Base-by-base conservation (phyloP, 805 yeast species). In the Lipomyces anomalus region DNA sequence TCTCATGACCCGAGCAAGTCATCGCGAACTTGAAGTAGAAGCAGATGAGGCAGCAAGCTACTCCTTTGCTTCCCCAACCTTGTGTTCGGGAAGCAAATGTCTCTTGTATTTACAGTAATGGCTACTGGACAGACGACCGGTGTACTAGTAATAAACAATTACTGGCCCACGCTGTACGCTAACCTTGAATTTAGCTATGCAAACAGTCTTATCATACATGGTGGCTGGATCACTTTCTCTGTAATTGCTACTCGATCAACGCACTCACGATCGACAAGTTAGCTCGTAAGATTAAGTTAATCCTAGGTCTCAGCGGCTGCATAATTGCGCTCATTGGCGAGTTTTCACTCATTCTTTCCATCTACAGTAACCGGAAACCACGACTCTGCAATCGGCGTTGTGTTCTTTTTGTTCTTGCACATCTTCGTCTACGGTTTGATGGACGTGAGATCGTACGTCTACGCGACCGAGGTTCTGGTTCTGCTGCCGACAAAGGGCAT, bases 61-160 rank as follows among this genome's bases (percentile, higher is more conserved):
- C n/a, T n/a, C n/a, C n/a, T n/a, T n/a, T n/a, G n/a, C n/a, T n/a
- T n/a, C n/a, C n/a, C n/a, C n/a, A n/a, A n/a, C n/a, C n/a, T n/a
- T n/a, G n/a, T n/a, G n/a, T n/a, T n/a, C n/a, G n/a, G n/a, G n/a
- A n/a, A n/a, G n/a, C n/a, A n/a, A n/a, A n/a, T n/a, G n/a, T n/a
- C n/a, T n/a, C n/a, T n/a, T n/a, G n/a, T n/a, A n/a, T n/a, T n/a
- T n/a, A n/a, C n/a, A n/a, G n/a, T n/a, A n/a, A n/a, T n/a, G 57
- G 55, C 63, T 43, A 74, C 79, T 69, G 83, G 78, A 61, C 88
- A 82, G 67, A 70, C 79, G 58, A 78, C 85, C 33, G 89, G 88
- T 63, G 75, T 80, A 59, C 80, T 82, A 67, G 80, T 79, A 59
- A 73, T 82, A 57, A 78, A 82, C 68, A 82, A 82, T 71, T 82